Evolutionary conservation across 176 grass and related monocot species (phyloP), one percentile per base, ranked within the genome.

Genomic region (Phyllostachys edulis): DNA sequence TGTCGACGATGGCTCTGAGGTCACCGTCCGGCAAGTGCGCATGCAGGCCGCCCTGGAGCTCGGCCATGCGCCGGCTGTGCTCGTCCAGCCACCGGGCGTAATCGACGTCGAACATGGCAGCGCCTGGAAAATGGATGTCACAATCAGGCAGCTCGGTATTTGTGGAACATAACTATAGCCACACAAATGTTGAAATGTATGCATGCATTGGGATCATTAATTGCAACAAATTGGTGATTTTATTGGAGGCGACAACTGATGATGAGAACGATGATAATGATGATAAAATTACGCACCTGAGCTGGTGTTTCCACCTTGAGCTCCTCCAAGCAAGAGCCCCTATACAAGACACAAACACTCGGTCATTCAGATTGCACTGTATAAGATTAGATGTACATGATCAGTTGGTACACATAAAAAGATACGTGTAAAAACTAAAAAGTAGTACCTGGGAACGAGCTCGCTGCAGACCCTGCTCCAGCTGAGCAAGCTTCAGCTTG

Each of bases 381-480:
- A 51, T 49, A 27, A 29, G 29, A 36, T 64, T 34, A 7, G 27
- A 36, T 44, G 67, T 45, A 76, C 24, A 70, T 63, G 9, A 37
- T 60, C 46, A 59, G 23, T 56, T 71, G 23, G 45, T 16, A 66
- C 21, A 11, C 16, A 21, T 9, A 55, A 50, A 80, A 18, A 27
- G 29, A 17, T 67, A n/a, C 7, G 4, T 44, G 15, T 56, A 1
- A 1, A 37, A 76, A 34, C 32, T 34, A 34, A 34, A 34, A 47
- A 47, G 45, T 14, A 17, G 21, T 84, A 97, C 95, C 90, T 97
- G 90, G 7, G 95, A 88, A 82, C 88, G 92, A 17, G 84, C 87
- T 81, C 90, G 75, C 37, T 94, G 90, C 70, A 97, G 91, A 86
- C 93, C 92, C 77, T 95, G 92, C 77, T 97, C 94, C 24, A 97